phyloP scores from a whole-genome alignment of 2,329 filamentous ascomycete genomes.

The Elsinoe necatrix region DNA sequence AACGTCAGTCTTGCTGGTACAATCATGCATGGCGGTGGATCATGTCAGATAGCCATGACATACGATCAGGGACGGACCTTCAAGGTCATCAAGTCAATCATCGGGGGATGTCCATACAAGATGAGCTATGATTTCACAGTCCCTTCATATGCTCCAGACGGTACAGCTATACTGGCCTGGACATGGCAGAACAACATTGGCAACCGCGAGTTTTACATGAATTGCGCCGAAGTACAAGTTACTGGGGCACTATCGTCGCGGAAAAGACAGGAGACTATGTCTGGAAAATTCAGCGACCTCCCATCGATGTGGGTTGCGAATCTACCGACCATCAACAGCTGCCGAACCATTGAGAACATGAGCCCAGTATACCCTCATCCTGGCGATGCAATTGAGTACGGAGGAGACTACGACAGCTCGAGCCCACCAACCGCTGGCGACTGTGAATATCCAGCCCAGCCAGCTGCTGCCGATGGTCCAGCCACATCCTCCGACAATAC shows the following conservation, averaged over 20 bases:
- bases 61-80: slow-evolving; percentile 64
- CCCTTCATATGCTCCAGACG: slow-evolving; percentile 53
- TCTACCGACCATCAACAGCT: slow-evolving; percentile 34
- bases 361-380: slow-evolving; percentile 36
- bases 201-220: slow-evolving; percentile 82
- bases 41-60: slow-evolving; percentile 66
- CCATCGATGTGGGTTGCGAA: slow-evolving; percentile 40
- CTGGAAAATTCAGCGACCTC: slow-evolving; percentile 22
- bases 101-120: slow-evolving; percentile 47
- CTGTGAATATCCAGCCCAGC: slow-evolving; percentile 27
- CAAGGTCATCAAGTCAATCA: slow-evolving; percentile 57
- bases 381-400: slow-evolving; percentile 34
- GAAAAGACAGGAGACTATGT: slow-evolving; percentile 16
- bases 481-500: too few species aligned
- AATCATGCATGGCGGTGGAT: slow-evolving; percentile 57
- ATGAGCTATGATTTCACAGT: slow-evolving; percentile 57
- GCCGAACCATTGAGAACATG: slow-evolving; percentile 31
- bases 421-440: slow-evolving; percentile 23
- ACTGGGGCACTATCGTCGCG: slow-evolving; percentile 20
- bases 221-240: slow-evolving; percentile 57
- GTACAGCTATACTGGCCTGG: slow-evolving; percentile 62
- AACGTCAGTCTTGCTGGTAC: slow-evolving; percentile 56
- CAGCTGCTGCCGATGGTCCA: too few species aligned
- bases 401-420: slow-evolving; percentile 26
- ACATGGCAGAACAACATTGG: slow-evolving; percentile 45